Evolutionary conservation across 176 grass and related monocot genomes (phyloP), one percentile per base, ranked within the genome.

Genomic region (Rhynchospora pubera): DNA sequence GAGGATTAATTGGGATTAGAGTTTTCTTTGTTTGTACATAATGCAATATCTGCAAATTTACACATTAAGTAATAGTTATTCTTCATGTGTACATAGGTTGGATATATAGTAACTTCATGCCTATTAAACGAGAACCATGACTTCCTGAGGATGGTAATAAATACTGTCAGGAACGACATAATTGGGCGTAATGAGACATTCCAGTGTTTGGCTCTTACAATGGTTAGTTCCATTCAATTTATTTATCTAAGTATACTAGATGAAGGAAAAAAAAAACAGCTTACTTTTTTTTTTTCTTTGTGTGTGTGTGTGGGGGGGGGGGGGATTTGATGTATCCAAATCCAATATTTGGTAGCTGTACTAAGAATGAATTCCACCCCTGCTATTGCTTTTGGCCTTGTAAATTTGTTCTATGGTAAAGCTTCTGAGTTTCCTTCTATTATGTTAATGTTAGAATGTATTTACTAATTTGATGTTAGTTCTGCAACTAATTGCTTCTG

Each of bases 131-230:
- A 98, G 84, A 98, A 88, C 66, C 90, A 94, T 84, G 96, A 98
- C 85, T 98, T 98, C 79, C 45, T 98, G 85, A 93, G 96, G 72
- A 93, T 98, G 90, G 96, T 90, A 74, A 98, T 98, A 91, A 98
- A 98, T 87, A 93, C 96, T 87, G 96, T 98, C 63, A 84, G 92
- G 44, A 98, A 98, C 91, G 96, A 98, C 69, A 98, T 98, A 87
- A 93, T 98, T 80, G 96, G 96, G 34, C 96, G 96, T 83, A 98
- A 98, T 77, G 96, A 98, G 83, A 98, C 96, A 47, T 98, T 88
- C 65, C 92, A 98, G 48, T 98, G 96, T 84, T 89, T 98, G 90
- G 96, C 96, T 86, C 77, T 98, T 81, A 98, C 96, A 50, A 98
- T 98, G 96, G 96, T 98, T 94, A 71, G 87, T 7, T 58, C 48